Evolutionary conservation across 441 rosid genomes (phyloP).

Genomic region (Adansonia madagascariensis): DNA sequence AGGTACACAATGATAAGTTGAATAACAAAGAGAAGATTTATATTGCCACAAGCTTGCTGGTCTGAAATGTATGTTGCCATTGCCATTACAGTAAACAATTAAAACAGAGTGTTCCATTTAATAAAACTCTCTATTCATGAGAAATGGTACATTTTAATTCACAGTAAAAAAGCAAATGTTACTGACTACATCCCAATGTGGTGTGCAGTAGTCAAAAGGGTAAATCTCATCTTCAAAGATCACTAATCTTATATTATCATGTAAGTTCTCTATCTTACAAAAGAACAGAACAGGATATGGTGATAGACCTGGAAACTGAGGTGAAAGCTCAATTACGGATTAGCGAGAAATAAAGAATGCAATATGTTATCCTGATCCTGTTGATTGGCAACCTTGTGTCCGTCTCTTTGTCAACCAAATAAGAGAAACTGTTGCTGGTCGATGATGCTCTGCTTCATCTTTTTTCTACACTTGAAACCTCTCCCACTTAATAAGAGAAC

Average conservation of each 20-base stretch:
- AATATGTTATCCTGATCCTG: slow-evolving; percentile 19
- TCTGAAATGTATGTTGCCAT: not conserved
- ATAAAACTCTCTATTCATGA: slow-evolving; percentile 23
- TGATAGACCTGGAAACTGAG: slow-evolving; percentile 24
- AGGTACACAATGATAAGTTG: not conserved
- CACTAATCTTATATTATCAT: slow-evolving; percentile 33
- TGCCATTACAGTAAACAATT: not conserved
- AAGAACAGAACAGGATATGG: slow-evolving; percentile 21
- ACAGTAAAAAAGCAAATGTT: slow-evolving; percentile 34
- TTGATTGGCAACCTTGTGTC: not conserved
- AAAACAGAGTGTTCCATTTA: not conserved
- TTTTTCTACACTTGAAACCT: slow-evolving; percentile 13
- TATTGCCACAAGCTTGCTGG: not conserved
- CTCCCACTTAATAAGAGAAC: slow-evolving; percentile 65
- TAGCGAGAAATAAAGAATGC: slow-evolving; percentile 26
- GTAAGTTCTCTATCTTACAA: slow-evolving; percentile 47
- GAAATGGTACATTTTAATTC: slow-evolving; percentile 43
- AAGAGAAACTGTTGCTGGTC: slow-evolving; percentile 18
- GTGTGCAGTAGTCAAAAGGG: slow-evolving; percentile 28
- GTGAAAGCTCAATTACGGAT: slow-evolving; percentile 25
- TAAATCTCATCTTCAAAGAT: slow-evolving; percentile 37
- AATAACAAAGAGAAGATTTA: not conserved
- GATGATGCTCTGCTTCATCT: slow-evolving; percentile 28
- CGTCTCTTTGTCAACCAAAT: not conserved
- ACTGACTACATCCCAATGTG: slow-evolving; percentile 35